Evolutionary conservation across 2,329 filamentous ascomycete genomes (phyloP).

Genomic region (Podosphaera leucotricha): DNA sequence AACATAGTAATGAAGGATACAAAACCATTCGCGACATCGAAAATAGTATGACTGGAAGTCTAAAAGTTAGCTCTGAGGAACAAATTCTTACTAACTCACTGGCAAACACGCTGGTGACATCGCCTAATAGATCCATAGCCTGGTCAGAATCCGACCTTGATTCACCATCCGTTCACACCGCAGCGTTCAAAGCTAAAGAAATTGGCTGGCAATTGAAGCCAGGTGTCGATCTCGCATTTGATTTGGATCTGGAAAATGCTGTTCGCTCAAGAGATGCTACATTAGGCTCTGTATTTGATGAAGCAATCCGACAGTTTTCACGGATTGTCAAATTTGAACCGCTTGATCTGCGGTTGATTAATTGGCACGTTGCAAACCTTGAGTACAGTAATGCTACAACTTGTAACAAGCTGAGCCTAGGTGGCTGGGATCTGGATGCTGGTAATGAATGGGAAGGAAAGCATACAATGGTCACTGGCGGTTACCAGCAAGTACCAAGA

Average conservation of each 20-base stretch:
- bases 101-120: constrained; percentile 10
- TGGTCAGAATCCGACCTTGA: constrained; percentile 48
- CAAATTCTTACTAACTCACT: constrained; percentile 24
- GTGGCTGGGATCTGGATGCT: constrained; percentile 89
- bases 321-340: constrained; percentile 59
- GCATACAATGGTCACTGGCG: constrained; percentile 80
- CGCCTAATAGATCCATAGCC: constrained; percentile 46
- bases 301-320: constrained; percentile 74
- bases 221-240: constrained; percentile 35
- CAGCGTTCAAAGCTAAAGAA: constrained; percentile 49
- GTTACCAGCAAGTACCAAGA: constrained; percentile 81
- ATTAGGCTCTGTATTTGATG: constrained; percentile 74
- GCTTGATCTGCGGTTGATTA: constrained; percentile 73
- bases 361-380: constrained; percentile 96
- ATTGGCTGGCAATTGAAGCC: constrained; percentile 65
- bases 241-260: constrained; percentile 46
- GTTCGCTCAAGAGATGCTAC: constrained; percentile 43
- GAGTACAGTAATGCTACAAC: constrained; percentile 94
- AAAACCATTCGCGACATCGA: constrained; percentile 53
- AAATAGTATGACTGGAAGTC: constrained; percentile 31
- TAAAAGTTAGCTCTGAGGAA: constrained; percentile 26
- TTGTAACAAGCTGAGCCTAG: constrained; percentile 64
- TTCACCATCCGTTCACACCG: constrained; percentile 43
- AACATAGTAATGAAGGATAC: constrained; percentile 44
- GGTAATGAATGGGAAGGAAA: constrained; percentile 94